These are phyloP conservation scores for Exophiala dermatitidis DNA, from an alignment of 2,329 filamentous ascomycete genomes.

Conservation along the genomic window DNA sequence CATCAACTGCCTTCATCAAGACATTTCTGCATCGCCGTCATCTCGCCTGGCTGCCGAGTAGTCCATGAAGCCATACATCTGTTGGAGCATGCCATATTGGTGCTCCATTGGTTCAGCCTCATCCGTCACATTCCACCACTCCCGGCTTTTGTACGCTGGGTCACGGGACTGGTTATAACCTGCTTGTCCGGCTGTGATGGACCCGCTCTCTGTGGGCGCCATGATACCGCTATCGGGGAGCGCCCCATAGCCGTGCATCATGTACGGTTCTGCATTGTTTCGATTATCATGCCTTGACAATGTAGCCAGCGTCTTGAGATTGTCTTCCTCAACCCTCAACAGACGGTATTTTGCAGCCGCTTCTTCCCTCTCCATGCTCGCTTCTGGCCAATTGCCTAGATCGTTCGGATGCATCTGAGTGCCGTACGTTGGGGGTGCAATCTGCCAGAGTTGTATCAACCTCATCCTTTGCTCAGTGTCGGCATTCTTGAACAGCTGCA, in stretches of 20 bases:
- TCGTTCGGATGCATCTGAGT: slow-evolving; percentile 52
- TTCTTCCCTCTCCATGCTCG: slow-evolving; percentile 50
- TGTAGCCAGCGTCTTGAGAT: slow-evolving; percentile 44
- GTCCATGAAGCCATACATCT: slow-evolving; percentile 26
- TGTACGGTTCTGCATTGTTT: slow-evolving; percentile 69
- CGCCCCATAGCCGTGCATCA: slow-evolving; percentile 70
- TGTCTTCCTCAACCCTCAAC: slow-evolving; percentile 36
- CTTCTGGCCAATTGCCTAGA: slow-evolving; percentile 50
- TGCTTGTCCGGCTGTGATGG: slow-evolving; percentile 10
- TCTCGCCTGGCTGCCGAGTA: slow-evolving; percentile 10
- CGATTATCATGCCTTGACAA: slow-evolving; percentile 26
- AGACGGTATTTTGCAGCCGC: slow-evolving; percentile 53
- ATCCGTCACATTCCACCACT: slow-evolving; percentile 33
- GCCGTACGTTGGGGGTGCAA: slow-evolving; percentile 61
- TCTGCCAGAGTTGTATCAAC: slow-evolving; percentile 77
- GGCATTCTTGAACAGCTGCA: slow-evolving; percentile 71
- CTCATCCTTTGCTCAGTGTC: slow-evolving; percentile 64
- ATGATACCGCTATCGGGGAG: slow-evolving; percentile 56
- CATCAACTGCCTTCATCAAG: slow-evolving; percentile 2
- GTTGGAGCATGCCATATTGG: slow-evolving; percentile 35
- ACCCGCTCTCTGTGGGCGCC: slow-evolving; percentile 15
- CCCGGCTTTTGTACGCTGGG: slow-evolving; percentile 36
- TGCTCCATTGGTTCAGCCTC: slow-evolving; percentile 32
- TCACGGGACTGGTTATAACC: slow-evolving; percentile 35
- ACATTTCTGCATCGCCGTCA: slow-evolving; percentile 23